Percentiles rank a stretch among this genome's conserved stretches.
Evolutionary conservation across 495 filamentous ascomycete species (phyloP).

Genomic region (Aspergillus leporis): DNA sequence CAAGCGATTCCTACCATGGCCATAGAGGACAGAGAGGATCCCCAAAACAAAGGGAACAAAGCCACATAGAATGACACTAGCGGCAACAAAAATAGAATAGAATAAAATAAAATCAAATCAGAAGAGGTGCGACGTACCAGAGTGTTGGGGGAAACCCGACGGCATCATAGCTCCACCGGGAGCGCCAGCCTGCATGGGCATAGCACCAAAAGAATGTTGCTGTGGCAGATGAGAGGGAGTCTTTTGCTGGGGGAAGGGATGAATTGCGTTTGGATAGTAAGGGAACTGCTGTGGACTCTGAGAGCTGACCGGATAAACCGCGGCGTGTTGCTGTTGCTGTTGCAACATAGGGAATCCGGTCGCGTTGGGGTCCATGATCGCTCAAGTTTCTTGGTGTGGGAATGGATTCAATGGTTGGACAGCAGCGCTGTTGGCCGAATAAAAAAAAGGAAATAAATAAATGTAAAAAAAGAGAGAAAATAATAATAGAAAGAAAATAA

Average conservation of each 20-base stretch:
- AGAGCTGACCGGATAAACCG: constrained; percentile 41
- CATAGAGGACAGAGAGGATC: not conserved
- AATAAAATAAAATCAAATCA: constrained; percentile 17
- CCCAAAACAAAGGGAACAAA: not conserved
- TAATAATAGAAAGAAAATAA: not conserved
- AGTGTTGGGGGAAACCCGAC: constrained; percentile 40
- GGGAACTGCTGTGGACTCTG: constrained; percentile 42
- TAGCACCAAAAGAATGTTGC: constrained; percentile 42
- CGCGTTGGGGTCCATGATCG: constrained; percentile 46
- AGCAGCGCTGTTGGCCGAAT: not conserved
- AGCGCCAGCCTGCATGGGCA: constrained; percentile 42
- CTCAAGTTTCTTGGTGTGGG: not conserved
- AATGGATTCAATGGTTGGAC: not conserved
- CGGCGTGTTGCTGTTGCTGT: constrained; percentile 17
- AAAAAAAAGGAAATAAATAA: constrained; percentile 3
- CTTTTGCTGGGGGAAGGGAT: constrained; percentile 43
- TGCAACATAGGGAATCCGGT: constrained; percentile 36
- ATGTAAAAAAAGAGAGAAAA: not conserved
- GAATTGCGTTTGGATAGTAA: constrained; percentile 43
- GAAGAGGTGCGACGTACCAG: constrained; percentile 35
- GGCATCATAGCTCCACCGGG: constrained; percentile 49
- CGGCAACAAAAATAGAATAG: not conserved
- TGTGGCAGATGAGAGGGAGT: constrained; percentile 26
- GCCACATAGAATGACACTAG: not conserved
- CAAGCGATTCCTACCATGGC: not conserved